Percentiles rank a stretch among this genome's conserved stretches.
Evolutionary conservation across 2,329 filamentous ascomycete genomes (phyloP).

Genomic region (Colletotrichum agaves): DNA sequence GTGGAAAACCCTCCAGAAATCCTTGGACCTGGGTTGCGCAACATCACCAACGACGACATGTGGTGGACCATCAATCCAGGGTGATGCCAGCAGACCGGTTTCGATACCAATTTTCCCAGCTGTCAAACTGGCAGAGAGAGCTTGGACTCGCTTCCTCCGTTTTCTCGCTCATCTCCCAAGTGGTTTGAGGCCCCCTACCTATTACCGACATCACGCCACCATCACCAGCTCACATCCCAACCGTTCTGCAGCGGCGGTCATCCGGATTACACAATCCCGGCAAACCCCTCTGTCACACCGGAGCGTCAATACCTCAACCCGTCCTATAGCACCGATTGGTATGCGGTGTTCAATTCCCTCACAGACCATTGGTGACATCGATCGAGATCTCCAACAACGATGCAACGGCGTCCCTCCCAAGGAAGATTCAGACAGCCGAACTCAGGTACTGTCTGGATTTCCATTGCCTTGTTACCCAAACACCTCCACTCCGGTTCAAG

Average conservation of each 20-base stretch:
- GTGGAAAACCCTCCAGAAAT: background rate
- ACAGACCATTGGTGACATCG: background rate
- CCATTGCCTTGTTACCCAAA: background rate
- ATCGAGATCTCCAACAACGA: conserved; percentile 18
- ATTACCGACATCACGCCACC: conserved; percentile 23
- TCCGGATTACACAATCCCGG: conserved; percentile 26
- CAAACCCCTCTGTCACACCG: background rate
- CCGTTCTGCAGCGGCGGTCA: conserved; percentile 1
- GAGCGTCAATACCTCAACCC: background rate
- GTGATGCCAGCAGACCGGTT: conserved; percentile 1
- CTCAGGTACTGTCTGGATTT: background rate
- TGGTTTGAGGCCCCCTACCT: background rate
- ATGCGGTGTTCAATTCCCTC: background rate
- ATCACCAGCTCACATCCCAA: conserved; percentile 5
- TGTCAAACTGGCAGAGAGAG: conserved; percentile 8
- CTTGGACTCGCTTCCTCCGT: conserved; percentile 4
- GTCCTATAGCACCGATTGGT: background rate
- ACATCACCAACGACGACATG: conserved; percentile 1
- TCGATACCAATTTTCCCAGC: background rate
- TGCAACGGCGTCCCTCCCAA: conserved; percentile 9
- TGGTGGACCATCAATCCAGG: conserved; percentile 12
- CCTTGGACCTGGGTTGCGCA: background rate
- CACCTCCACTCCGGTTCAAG: background rate
- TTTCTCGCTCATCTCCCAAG: background rate
- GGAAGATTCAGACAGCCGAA: conserved; percentile 11